phyloP scores from a whole-genome alignment of 2,329 filamentous ascomycete genomes.

The Penicillium brasilianum region DNA sequence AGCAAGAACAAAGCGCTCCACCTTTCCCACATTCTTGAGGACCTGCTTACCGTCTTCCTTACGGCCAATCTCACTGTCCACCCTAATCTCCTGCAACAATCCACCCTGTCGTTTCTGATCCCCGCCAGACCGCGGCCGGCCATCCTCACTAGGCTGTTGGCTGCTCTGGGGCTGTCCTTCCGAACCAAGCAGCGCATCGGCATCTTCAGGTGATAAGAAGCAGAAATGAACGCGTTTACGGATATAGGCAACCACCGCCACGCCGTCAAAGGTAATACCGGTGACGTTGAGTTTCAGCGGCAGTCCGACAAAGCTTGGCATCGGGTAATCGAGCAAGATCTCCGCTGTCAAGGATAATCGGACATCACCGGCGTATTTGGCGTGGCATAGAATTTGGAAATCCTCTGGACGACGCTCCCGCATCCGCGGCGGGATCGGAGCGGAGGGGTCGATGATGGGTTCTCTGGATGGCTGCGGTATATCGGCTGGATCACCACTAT shows the following conservation, averaged over 20 bases:
- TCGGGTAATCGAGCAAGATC: constrained; percentile 95
- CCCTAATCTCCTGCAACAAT: constrained; percentile 86
- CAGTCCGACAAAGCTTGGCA: constrained; percentile 96
- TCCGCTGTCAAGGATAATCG: constrained; percentile 89
- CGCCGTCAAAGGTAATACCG: constrained; percentile 90
- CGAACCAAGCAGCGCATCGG: constrained; percentile 71
- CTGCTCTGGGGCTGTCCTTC: constrained; percentile 45
- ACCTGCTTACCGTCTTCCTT: constrained; percentile 91
- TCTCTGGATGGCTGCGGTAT: constrained; percentile 30
- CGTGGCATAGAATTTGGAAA: constrained; percentile 88
- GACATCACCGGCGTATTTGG: constrained; percentile 86
- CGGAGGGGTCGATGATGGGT: constrained; percentile 26
- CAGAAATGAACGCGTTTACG: constrained; percentile 89
- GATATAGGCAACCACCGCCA: constrained; percentile 90
- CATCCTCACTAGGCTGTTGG: constrained; percentile 32
- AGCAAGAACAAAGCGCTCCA: constrained; percentile 95
- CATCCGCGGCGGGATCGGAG: constrained; percentile 57
- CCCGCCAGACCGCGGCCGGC: constrained; percentile 41
- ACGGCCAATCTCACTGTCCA: constrained; percentile 97
- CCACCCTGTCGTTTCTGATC: constrained; percentile 66
- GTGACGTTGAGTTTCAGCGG: constrained; percentile 95
- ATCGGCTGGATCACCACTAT: constrained; percentile 33
- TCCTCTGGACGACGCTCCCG: constrained; percentile 82
- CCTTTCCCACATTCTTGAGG: constrained; percentile 97
- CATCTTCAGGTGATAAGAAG: constrained; percentile 91